Percentiles rank a stretch among this genome's conserved stretches.
Evolutionary conservation across 2,329 filamentous ascomycete genomes (phyloP).

Genomic region (Ilyonectria robusta): DNA sequence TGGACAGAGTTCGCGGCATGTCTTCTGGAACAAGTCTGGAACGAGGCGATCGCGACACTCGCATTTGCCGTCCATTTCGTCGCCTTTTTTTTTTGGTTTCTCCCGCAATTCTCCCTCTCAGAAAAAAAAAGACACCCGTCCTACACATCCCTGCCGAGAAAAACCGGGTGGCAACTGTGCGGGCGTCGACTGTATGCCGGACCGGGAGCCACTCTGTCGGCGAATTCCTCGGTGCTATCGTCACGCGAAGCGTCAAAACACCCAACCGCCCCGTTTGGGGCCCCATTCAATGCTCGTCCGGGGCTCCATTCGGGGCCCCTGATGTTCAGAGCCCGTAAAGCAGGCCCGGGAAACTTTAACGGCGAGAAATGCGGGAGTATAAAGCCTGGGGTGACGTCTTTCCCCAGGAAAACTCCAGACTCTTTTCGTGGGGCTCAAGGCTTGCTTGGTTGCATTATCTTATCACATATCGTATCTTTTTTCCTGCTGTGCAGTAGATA

Average conservation of each 20-base stretch:
- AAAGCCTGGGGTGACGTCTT: slow-evolving; percentile 22
- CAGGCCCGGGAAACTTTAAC: slow-evolving; percentile 28
- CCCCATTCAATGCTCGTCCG: slow-evolving; percentile 20
- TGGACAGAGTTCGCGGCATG: not conserved
- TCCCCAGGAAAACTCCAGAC: slow-evolving; percentile 25
- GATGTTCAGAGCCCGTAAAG: slow-evolving; percentile 4
- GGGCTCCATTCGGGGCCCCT: slow-evolving; percentile 34
- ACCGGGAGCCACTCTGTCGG: slow-evolving; percentile 36
- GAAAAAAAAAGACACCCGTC: not conserved
- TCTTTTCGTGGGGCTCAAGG: slow-evolving; percentile 24
- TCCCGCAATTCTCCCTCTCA: not conserved
- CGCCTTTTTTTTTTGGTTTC: no score
- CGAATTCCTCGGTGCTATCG: slow-evolving; percentile 45
- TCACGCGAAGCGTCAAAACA: slow-evolving; percentile 32
- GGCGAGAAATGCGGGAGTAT: slow-evolving; percentile 24
- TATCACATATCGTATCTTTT: slow-evolving; percentile 6
- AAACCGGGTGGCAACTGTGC: not conserved
- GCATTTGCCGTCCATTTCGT: no score
- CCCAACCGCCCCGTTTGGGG: slow-evolving; percentile 26
- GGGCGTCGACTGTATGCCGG: not conserved
- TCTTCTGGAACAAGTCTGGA: not conserved
- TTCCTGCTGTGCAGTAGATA: not conserved
- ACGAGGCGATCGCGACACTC: no score
- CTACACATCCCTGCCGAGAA: not conserved
- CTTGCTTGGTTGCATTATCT: slow-evolving; percentile 9